Base-by-base conservation (phyloP, 2,329 filamentous ascomycete species). In the Aureobasidium pullulans region DNA sequence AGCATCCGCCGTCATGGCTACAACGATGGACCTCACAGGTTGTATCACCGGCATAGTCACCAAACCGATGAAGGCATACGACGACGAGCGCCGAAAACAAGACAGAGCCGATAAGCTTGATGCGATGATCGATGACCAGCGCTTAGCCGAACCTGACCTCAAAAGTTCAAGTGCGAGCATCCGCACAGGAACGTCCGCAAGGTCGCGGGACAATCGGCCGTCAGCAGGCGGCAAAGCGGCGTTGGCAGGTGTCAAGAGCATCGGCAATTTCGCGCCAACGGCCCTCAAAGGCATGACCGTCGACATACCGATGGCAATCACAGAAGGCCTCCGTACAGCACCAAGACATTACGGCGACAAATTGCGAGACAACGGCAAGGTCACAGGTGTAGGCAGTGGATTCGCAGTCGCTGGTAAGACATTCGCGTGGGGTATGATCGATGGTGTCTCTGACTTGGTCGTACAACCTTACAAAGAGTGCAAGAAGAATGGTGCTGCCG, bases 391-490 rank as follows among this genome's bases (percentile, higher is more conserved):
- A 19, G 49, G 37, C 43, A 88, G 84, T 0, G 86, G 85, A 2
- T 78, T 88, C 60, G 76, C 79, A 52, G 87, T 84, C 2, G 86
- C 86, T 0, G 73, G 75, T 4, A 62, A 56, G 16, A 60, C 63
- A 6, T 86, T 94, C 61, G 86, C 85, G 0, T 82, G 84, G 60
- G 88, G 89, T 0, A 73, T 92, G 43, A 91, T 84, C 67, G 88
- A 92, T 67, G 89, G 89, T 1, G 82, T 92, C 13, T 83, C 88
- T 2, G 89, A 89, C 0, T 75, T 94, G 1, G 80, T 90, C 10
- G 90, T 84, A 0, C 89, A 92, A 64, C 89, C 89, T 0, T 69
- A 86, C 3, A 79, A 79, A 60, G 89, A 84, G n/a, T 81, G 81
- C 2, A 79, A 79, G 65, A 82, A 86, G 63, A 81, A 84, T 61